Evolutionary conservation across 1,284 basidiomycete species (phyloP), one percentile per base, ranked within the genome.

Genomic region (Ustilago xerochloae): DNA sequence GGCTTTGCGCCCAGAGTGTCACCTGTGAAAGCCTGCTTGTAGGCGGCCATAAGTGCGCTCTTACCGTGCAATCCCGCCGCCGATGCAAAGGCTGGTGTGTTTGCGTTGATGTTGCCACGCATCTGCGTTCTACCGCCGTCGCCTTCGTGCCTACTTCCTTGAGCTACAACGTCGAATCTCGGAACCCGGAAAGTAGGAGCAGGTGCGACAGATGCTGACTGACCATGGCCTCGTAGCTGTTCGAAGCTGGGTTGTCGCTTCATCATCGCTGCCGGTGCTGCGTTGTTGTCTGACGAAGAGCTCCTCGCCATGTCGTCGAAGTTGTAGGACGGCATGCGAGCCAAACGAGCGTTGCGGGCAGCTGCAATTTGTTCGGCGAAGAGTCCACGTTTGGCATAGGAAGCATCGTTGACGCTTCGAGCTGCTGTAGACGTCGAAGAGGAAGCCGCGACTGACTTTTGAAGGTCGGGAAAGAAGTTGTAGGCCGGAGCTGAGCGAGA

Each of bases 331-430:
- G 58, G 68, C 47, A 64, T 46, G 35, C 58, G 58, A 15, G 69
- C 60, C 3, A 72, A n/a, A 12, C 63, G 60, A 9, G 69, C 69
- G 15, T 32, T 66, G 4, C 64, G 35, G 4, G 64, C 71, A 15
- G 71, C 65, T 10, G 71, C 57, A 26, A 74, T 64, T 36, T 74
- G 71, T 0, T 74, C 71, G 16, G 71, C 59, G 22, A 74, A 69
- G 22, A 74, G 52, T 1, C 65, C 62, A 0, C 59, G 62, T 15
- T 66, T 67, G 9, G 24, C 52, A 26, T 67, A 66, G 15, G 69
- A 55, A 20, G 63, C 56, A 29, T 72, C 69, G 45, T 67, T 67
- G 36, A 72, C 47, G 32, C 52, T 52, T 15, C 60, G 29, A 29
- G 26, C 29, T 24, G 52, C 6, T 0, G 47, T 46, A 10, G 49